phyloP scores from a whole-genome alignment of 2,329 filamentous ascomycete species.

The Neobulgaria alba region DNA sequence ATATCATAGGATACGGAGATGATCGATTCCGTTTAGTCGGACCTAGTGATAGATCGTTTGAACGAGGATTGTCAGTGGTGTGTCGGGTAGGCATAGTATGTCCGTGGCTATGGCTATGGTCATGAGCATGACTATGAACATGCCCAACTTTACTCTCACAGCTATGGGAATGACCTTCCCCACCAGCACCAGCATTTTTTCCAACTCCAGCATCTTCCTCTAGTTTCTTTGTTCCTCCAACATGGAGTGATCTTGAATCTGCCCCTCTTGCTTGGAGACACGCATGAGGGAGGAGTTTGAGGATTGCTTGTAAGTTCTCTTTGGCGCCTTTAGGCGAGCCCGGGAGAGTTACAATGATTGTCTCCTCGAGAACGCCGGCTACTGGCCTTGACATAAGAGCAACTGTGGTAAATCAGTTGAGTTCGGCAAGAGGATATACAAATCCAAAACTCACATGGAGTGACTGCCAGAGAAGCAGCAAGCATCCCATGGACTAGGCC shows the following conservation, averaged over 20 bases:
- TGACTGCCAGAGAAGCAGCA: conserved; percentile 71
- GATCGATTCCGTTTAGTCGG: conserved; percentile 67
- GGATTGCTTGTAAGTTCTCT: conserved; percentile 81
- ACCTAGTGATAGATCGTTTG: conserved; percentile 52
- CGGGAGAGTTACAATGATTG: conserved; percentile 80
- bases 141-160: conserved; percentile 39
- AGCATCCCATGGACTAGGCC: conserved; percentile 96
- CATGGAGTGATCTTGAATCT: conserved; percentile 71
- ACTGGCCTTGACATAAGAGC: conserved; percentile 94
- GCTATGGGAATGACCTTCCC: conserved; percentile 31
- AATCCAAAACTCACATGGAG: conserved; percentile 61
- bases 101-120: conserved; percentile 53
- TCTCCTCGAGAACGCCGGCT: conserved; percentile 74
- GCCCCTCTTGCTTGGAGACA: conserved; percentile 79
- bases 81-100: conserved; percentile 61
- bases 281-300: conserved; percentile 92
- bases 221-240: conserved; percentile 72
- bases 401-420: conserved; percentile 45
- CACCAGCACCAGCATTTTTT: conserved; percentile 20
- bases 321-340: conserved; percentile 92
- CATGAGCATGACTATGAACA: conserved; percentile 36
- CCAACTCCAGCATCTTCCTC: conserved; percentile 70
- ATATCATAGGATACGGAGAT: conserved; percentile 88
- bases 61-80: conserved; percentile 50
- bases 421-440: not conserved